Evolutionary conservation across 805 yeast species (phyloP), one percentile per base, ranked within the genome.

Genomic region (Naumovozyma dairenensis): DNA sequence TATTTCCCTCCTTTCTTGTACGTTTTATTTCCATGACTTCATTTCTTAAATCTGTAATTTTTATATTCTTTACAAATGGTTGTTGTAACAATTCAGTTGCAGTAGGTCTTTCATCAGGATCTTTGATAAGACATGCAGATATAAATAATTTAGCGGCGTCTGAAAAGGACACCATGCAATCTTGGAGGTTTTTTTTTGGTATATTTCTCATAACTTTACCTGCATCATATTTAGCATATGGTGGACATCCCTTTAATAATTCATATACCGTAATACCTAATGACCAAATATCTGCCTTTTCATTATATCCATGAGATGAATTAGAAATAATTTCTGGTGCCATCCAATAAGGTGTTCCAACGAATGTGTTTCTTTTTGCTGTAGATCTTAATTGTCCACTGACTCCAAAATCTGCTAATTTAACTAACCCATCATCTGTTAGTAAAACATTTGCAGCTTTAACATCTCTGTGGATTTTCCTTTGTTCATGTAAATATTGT

Each of bases 301-400:
- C 81, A 50, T 82, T 71, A 55, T 92, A 86, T 1, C 92, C 94
- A 7, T 60, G 55, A 31, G 34, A 26, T 37, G 45, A 47, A 28
- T 44, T 41, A 14, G 65, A 55, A 28, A 92, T 80, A n/a, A 89
- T 81, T 55, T 92, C 98, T 0, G 98, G 98, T 0, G 98, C 98
- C 97, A 89, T 87, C 96, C 96, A 87, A 57, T 74, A 84, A 10
- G 96, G 96, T 0, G 96, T 86, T 1, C 97, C 97, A 33, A 86
- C 95, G 66, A 87, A 79, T 0, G 96, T 83, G 42, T 78, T 71
- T 39, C 74, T 65, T 37, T 73, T 59, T 45, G 72, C 66, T 33
- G 77, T 77, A 2, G 96, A 52, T 15, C 78, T 70, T 18, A 87
- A 65, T 55, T 85, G 92, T 0, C 92, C 92, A 47, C 89, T 75